A percentile compares a stretch with the other conserved stretches of the same genome.
phyloP scores from a whole-genome alignment of 352 stramenopile genomes.

The Phytophthora kernoviae region DNA sequence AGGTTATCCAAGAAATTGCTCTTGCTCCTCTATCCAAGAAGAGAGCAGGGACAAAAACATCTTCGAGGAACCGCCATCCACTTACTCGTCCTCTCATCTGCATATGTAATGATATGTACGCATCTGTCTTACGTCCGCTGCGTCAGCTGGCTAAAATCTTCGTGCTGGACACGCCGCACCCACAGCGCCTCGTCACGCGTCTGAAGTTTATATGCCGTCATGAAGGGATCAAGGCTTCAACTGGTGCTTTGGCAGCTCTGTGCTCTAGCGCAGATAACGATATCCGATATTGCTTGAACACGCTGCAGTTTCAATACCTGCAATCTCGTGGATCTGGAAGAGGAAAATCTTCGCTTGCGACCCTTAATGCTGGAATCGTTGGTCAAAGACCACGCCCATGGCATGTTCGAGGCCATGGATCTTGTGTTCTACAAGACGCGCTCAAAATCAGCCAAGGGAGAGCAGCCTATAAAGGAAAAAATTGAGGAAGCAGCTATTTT shows the following conservation, averaged over 20 bases:
- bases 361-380: slow-evolving; percentile 43
- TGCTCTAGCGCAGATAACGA: slow-evolving; percentile 85
- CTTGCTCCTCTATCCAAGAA: slow-evolving; percentile 75
- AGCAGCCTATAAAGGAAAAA: slow-evolving; percentile 38
- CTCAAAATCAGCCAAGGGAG: slow-evolving; percentile 49
- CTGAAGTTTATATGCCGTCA: slow-evolving; percentile 92
- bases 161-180: slow-evolving; percentile 86
- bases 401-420: slow-evolving; percentile 71
- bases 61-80: slow-evolving; percentile 59
- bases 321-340: slow-evolving; percentile 30
- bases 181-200: slow-evolving; percentile 88
- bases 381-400: slow-evolving; percentile 57
- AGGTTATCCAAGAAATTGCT: slow-evolving; percentile 93
- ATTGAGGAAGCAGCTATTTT: slow-evolving; percentile 74
- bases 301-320: slow-evolving; percentile 94
- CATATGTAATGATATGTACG: slow-evolving; percentile 99
- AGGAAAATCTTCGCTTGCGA: slow-evolving; percentile 16
- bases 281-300: slow-evolving; percentile 96
- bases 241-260: slow-evolving; percentile 62
- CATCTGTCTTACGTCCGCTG: slow-evolving; percentile 93
- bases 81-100: slow-evolving; percentile 96
- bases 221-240: slow-evolving; percentile 86
- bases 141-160: slow-evolving; percentile 95
- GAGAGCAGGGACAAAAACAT: slow-evolving; percentile 40
- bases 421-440: slow-evolving; percentile 77